Percentiles rank a stretch among this genome's conserved stretches.
These are phyloP conservation scores for Hsuehochloa calcarea DNA, from an alignment of 176 grass and related monocot species.

Conservation along the genomic window DNA sequence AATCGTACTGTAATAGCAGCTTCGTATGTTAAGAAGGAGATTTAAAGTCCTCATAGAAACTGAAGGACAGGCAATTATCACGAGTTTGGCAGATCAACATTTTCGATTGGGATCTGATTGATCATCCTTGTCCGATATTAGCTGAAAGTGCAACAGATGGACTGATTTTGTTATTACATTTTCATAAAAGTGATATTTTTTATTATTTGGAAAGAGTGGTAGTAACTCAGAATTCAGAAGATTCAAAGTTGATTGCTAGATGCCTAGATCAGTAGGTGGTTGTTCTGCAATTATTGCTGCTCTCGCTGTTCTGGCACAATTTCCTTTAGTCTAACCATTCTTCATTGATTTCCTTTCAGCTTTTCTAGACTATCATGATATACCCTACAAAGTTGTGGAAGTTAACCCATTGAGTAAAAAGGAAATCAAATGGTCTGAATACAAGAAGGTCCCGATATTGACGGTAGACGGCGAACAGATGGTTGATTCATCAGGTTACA, in stretches of 20 bases:
- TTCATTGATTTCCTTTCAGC: conserved; percentile 52
- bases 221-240: not conserved
- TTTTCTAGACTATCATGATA: conserved; percentile 93
- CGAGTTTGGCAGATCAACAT: not conserved
- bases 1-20: not conserved
- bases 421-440: conserved; percentile 99
- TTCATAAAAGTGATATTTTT: not conserved
- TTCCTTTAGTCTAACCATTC: not conserved
- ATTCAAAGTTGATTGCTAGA: not conserved
- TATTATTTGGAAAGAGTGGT: not conserved
- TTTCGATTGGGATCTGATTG: not conserved
- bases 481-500: conserved; percentile 83
- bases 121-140: not conserved
- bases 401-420: conserved; percentile 98
- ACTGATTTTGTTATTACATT: not conserved
- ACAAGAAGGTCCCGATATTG: conserved; percentile 99
- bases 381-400: conserved; percentile 98
- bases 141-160: not conserved
- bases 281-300: not conserved
- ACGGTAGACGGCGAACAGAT: conserved; percentile 82
- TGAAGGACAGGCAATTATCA: not conserved
- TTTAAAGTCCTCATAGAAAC: not conserved
- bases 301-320: not conserved
- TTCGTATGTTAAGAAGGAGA: not conserved
- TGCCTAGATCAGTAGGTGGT: not conserved